A percentile compares a stretch with the other conserved stretches of the same genome.
These are phyloP conservation scores for Salix caprea DNA, from an alignment of 345 rosid genomes.

Conservation along the genomic window DNA sequence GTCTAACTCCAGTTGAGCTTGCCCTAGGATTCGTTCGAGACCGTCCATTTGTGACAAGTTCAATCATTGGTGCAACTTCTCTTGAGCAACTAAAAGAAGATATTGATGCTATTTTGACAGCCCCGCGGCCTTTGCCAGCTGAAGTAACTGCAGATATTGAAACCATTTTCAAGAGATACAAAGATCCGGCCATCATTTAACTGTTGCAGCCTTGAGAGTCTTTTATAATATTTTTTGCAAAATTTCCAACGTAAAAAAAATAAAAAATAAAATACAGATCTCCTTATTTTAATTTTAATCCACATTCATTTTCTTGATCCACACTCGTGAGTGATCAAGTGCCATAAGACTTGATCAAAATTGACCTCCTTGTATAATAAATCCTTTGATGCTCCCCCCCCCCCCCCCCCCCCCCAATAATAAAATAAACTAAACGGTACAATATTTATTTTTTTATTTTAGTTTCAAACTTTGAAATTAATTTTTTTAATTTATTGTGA, in stretches of 20 bases:
- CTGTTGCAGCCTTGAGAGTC: neutral
- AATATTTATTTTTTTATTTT: too few relatives aligned
- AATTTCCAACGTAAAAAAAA: neutral
- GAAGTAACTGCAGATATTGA: constrained; percentile 68
- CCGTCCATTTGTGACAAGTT: constrained; percentile 71
- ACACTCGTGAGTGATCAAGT: too few relatives aligned
- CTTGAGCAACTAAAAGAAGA: constrained; percentile 76
- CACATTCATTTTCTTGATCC: neutral
- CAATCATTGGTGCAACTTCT: constrained; percentile 78
- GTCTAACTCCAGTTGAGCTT: constrained; percentile 66
- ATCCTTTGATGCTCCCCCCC: too few relatives aligned
- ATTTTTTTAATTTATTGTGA: too few relatives aligned
- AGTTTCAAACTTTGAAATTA: too few relatives aligned
- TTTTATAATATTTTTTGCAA: neutral
- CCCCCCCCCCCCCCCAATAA: too few relatives aligned
- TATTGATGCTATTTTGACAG: constrained; percentile 59
- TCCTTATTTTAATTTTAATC: neutral
- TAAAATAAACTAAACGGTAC: too few relatives aligned
- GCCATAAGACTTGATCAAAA: too few relatives aligned
- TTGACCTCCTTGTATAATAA: too few relatives aligned
- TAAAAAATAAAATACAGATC: too few relatives aligned
- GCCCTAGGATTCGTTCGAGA: constrained; percentile 79
- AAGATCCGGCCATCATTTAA: constrained; percentile 46
- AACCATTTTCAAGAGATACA: constrained; percentile 57
- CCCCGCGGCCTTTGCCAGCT: constrained; percentile 55